These are phyloP conservation scores for Eimeria acervulina DNA, from an alignment of 169 alveolate genomes.

Conservation along the genomic window DNA sequence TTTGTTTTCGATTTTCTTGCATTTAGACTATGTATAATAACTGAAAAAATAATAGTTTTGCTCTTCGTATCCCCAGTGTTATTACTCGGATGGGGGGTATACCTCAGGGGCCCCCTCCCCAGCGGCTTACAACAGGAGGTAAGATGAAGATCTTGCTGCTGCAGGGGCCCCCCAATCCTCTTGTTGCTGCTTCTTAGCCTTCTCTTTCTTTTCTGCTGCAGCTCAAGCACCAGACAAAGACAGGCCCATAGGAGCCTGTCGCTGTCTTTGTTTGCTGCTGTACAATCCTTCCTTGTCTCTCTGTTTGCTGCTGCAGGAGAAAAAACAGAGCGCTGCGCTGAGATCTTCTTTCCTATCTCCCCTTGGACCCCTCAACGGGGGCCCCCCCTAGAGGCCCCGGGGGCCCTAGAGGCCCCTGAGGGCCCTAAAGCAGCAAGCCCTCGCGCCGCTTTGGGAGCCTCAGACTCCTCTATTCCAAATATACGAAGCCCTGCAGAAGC, in stretches of 20 bases:
- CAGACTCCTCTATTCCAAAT: too few relatives aligned
- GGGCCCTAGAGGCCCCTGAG: too few relatives aligned
- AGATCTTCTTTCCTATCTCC: not conserved
- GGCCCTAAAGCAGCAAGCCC: not conserved
- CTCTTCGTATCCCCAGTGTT: not conserved
- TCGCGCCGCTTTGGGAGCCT: too few relatives aligned
- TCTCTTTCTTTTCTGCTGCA: not conserved
- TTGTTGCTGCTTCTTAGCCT: not conserved
- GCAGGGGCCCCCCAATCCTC: not conserved
- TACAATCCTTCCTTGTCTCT: not conserved
- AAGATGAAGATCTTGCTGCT: not conserved
- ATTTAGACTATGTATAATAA: not conserved
- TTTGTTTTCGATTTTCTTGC: not conserved
- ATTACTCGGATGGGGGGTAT: not conserved
- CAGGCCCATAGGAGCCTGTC: too few relatives aligned
- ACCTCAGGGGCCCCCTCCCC: not conserved
- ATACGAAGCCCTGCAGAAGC: too few relatives aligned
- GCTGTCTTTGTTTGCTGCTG: not conserved
- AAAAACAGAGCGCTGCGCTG: not conserved
- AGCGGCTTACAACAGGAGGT: not conserved
- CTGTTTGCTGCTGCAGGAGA: slow-evolving; percentile 14
- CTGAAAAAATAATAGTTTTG: not conserved
- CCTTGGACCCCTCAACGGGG: not conserved
- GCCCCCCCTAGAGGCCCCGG: not conserved
- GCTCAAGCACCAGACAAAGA: not conserved